Percentiles rank a stretch among this genome's conserved stretches.
Conservation (phyloP, 2,329 filamentous ascomycete genomes). For the Graphium sp. region DNA sequence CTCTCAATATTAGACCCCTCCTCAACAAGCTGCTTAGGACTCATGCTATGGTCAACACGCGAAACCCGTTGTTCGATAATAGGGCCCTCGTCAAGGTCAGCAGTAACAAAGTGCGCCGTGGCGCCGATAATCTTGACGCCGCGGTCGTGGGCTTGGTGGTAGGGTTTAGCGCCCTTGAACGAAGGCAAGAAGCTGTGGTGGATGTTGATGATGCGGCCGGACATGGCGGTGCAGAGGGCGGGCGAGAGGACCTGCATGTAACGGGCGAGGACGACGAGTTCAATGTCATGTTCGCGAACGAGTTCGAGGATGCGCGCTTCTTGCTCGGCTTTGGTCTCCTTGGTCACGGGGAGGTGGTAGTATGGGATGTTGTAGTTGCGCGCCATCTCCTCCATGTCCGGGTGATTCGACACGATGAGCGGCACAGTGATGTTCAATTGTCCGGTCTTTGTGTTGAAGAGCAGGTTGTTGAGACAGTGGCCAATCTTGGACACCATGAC, state of each 20-base stretch:
- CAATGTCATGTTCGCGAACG: conserved; percentile 50
- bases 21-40: conserved; percentile 58
- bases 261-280: conserved; percentile 65
- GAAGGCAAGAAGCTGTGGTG: conserved; percentile 75
- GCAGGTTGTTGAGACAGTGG: conserved; percentile 46
- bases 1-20: conserved; percentile 75
- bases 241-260: conserved; percentile 53
- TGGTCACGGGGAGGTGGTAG: conserved; percentile 63
- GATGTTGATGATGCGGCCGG: conserved; percentile 78
- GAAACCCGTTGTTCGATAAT: conserved; percentile 77
- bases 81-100: conserved; percentile 70
- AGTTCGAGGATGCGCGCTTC: conserved; percentile 57
- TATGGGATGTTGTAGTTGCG: conserved; percentile 63
- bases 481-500: conserved; percentile 54
- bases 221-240: conserved; percentile 54
- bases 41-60: conserved; percentile 61
- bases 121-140: conserved; percentile 83
- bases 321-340: conserved; percentile 61
- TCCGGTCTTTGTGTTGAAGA: conserved; percentile 61
- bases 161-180: conserved; percentile 80
- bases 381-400: conserved; percentile 53
- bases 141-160: conserved; percentile 74
- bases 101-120: conserved; percentile 74
- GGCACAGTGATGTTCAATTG: conserved; percentile 63
- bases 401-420: conserved; percentile 68